Evolutionary conservation across 495 filamentous ascomycete species (phyloP), one percentile per base, ranked within the genome.

Genomic region (Astrothelium subdiscretum): DNA sequence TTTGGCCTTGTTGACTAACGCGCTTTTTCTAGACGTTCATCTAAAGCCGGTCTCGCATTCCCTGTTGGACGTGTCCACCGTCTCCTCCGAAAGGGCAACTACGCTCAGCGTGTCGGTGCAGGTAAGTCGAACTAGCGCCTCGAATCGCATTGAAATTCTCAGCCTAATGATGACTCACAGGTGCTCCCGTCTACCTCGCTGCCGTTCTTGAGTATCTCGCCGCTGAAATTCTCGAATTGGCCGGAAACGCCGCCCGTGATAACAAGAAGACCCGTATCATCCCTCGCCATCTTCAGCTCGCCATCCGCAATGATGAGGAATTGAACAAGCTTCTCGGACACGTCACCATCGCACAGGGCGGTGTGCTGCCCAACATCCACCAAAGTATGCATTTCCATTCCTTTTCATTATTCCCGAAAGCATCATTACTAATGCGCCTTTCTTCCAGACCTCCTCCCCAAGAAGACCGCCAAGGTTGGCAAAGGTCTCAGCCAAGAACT

Each of bases 181-280:
- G 92, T 84, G 94, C 94, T 69, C 94, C 94, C 67, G 94, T 98
- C 73, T 98, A 98, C 74, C 88, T 98, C 68, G 94, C 94, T 67
- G 94, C 94, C 60, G 94, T 98, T 40, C 91, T 98, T 42, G 94
- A 98, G 82, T 98, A 98, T 72, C 89, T 98, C 62, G 92, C 94
- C 65, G 94, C 94, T 65, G 94, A 98, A 79, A 97, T 98, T 64
- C 91, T 98, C 74, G 94, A 98, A 80, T 81, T 98, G 79, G 94
- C 94, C 75, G 94, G 94, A 71, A 98, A 98, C 75, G 94, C 94
- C 67, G 94, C 94, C 63, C 92, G 94, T 74, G 94, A 98, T 79
- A 97, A 97, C 88, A 98, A 98, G 90, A 97, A 97, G 87, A 98
- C 92, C 65, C 91, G 94, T 88, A 98, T 98, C 82, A 98, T 97